Base-by-base conservation (phyloP, 805 yeast species). In the Starmerella etchellsii region DNA sequence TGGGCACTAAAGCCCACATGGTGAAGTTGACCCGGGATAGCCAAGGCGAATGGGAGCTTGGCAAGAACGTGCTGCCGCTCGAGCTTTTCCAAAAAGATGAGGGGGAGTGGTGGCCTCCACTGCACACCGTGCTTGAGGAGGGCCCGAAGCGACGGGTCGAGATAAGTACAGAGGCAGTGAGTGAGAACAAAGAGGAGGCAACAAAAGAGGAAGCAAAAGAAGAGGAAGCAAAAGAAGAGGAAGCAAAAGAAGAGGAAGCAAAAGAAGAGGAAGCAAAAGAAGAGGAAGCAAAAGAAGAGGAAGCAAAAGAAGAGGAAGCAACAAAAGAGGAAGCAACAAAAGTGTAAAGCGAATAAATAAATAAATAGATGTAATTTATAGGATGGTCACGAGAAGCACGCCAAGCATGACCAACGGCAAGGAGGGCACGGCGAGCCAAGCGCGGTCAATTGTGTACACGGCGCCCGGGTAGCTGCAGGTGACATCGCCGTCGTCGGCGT, bases 41-140 rank as follows among this genome's bases (percentile, higher is more conserved):
- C 41, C 98, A 93, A 60, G 83, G 83, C 2, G 80, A 80, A 34
- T 91, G 96, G 95, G 74, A 72, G 30, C 60, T 88, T 34, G 77
- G 73, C 1, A 71, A 71, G 46, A 70, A 71, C 46, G 85, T 77
- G 4, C 78, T 88, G 55, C 70, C 70, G 25, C 41, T 82, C 27
- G 70, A 66, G 55, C 78, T 85, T 51, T 71, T 71, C 21, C 67
- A 73, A 1, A 63, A 70, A 24, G 71, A 69, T 35, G 81, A 77
- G 50, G 63, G 63, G 16, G 63, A 63, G 18, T 88, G 97, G 96
- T 47, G 51, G 51, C 54, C 56, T 1, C 22, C 41, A 2, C 34
- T 53, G 25, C 54, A 62, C 3, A 55, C 65, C 10, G 64, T 73
- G 31, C 44, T 69, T n/a, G 46, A 46, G n/a, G 55, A 62, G 28